Evolutionary conservation across 2,329 filamentous ascomycete species (phyloP), one percentile per base, ranked within the genome.

Genomic region (Orbilia blumenaviensis): DNA sequence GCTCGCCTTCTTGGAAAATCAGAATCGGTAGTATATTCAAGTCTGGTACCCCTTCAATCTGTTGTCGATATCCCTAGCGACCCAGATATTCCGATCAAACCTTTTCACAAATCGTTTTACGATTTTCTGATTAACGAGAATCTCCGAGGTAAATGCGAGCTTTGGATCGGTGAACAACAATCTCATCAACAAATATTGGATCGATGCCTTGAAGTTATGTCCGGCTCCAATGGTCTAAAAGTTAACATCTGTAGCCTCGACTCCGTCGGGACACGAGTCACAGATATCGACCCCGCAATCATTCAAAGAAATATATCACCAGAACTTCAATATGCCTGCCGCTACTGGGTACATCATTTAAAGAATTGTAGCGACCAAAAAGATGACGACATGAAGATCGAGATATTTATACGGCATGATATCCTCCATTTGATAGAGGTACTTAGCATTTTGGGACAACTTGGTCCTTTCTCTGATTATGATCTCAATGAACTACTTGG

Each of bases 261-360:
- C 10, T 32, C 27, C 1, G 10, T 36, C 18, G 18, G 8, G 6
- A 14, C 12, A 9, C 7, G 12, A 18, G 2, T 16, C 8, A 7
- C 3, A 18, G 7, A 16, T 8, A 23, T 18, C 3, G 27, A 36
- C 8, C 4, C 9, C 14, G 2, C 46, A 12, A 6, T 16, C 3
- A 14, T 56, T 18, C 8, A 23, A 3, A 18, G 27, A 9, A 8
- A 36, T 36, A 21, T 56, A 9, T 21, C 50, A 1, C n/a, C 25
- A 9, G 61, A 61, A 4, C 32, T 74, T 25, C 69, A 36, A 58
- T 69, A 69, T 23, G 66, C 66, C 29, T 69, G 66, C 27, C 41
- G 27, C 9, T 69, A 52, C 21, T 73, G 60, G 68, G 60, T 66
- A 16, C 18, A 71, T n/a, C 68, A 73, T 41, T 10, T 62, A 2